phyloP scores from a whole-genome alignment of 768 basidiomycete genomes.

The Russula ochroleuca region DNA sequence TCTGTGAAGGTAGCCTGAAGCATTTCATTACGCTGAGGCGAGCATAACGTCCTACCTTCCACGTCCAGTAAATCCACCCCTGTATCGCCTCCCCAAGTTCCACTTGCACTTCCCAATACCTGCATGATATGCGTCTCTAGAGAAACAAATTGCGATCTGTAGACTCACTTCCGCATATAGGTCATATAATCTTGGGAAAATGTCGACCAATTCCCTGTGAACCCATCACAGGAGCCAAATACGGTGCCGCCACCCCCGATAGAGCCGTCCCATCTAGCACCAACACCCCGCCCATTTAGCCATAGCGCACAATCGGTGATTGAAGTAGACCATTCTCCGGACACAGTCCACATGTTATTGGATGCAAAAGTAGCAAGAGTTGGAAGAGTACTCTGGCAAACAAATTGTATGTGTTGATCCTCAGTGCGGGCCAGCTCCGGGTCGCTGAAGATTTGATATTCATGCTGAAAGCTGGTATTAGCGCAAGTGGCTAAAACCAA shows the following conservation, averaged over 20 bases:
- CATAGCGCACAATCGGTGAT: conserved; percentile 71
- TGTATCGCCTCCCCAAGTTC: conserved; percentile 65
- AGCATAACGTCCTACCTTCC: conserved; percentile 55
- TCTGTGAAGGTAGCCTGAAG: conserved; percentile 33
- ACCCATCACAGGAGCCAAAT: conserved; percentile 58
- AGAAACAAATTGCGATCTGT: background rate
- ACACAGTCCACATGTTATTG: conserved; percentile 64
- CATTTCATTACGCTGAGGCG: background rate
- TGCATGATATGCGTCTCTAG: conserved; percentile 28
- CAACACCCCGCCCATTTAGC: conserved; percentile 73
- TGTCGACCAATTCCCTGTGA: conserved; percentile 53
- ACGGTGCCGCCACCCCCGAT: conserved; percentile 42
- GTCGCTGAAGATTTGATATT: conserved; percentile 70
- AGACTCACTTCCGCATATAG: conserved; percentile 54
- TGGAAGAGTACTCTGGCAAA: conserved; percentile 47
- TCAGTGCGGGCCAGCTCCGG: conserved; percentile 50
- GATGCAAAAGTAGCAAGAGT: conserved; percentile 45
- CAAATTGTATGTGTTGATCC: conserved; percentile 58
- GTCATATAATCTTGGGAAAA: conserved; percentile 62
- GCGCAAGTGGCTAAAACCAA: background rate
- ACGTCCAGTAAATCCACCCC: conserved; percentile 76
- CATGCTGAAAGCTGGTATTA: conserved; percentile 42
- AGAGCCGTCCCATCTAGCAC: conserved; percentile 65
- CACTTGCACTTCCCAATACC: conserved; percentile 80
- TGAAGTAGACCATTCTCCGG: conserved; percentile 78